Base-by-base conservation (phyloP, 345 rosid genomes). In the Murraya koenigii region DNA sequence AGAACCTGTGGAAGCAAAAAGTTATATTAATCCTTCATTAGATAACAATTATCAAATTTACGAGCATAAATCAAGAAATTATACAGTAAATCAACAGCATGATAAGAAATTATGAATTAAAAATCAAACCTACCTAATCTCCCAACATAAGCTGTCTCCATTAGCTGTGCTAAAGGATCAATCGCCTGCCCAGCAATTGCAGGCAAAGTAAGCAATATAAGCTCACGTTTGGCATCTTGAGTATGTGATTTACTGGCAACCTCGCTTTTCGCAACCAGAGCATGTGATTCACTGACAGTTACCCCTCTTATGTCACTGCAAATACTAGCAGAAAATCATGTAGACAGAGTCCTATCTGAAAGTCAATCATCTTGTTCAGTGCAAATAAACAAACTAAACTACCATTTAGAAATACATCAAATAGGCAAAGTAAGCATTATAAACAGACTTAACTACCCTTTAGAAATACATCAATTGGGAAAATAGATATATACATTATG, bases 101-200 rank as follows among this genome's bases (percentile, higher is more conserved):
- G 5, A 44, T 44, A 44, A 11, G 49, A 61, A 69, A 20, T 65
- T n/a, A n/a, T n/a, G n/a, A 25, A 7, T 35, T 49, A 69, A 72
- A 65, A 49, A 71, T 28, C 41, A 69, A 65, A 66, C 35, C 80
- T 86, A 96, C 98, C 97, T 68, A 92, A 83, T 88, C 97, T 88
- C 49, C 99, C 99, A 74, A 96, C 92, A 87, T 90, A 96, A 44
- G 97, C 97, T 25, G 97, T 96, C 86, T 96, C 98, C 97, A 96
- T 91, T 77, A 94, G 88, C 77, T 82, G 93, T 25, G 97, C 82
- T 61, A 96, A 75, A 69, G 97, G 99, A 65, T 96, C 98, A 8
- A 96, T 88, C 33, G 94, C 99, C 81, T 94, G 97, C 72, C 98
- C 98, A 74, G 88, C 94, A 75, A 96, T 72, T 52, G 98, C 99